Evolutionary conservation across 805 yeast species (phyloP).

Genomic region (Brettanomyces nanus): DNA sequence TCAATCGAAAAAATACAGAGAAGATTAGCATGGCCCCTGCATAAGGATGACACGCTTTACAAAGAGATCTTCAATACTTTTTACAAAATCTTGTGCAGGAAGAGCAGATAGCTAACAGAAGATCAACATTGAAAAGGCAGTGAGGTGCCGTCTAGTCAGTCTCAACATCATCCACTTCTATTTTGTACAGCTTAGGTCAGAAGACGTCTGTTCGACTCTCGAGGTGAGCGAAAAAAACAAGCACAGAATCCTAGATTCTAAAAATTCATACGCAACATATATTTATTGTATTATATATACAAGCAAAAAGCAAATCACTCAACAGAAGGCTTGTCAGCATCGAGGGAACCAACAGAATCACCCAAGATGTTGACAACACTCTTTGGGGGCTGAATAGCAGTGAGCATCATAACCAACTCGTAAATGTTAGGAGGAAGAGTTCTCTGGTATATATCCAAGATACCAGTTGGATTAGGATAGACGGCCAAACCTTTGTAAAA

Average conservation of each 20-base stretch:
- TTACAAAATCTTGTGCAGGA: constrained; percentile 34
- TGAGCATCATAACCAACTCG: constrained; percentile 79
- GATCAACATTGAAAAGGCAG: no score
- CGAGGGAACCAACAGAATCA: constrained; percentile 1
- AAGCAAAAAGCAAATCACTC: no score
- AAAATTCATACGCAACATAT: no score
- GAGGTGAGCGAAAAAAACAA: no score
- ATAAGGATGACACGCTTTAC: constrained; percentile 99
- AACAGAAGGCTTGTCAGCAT: constrained; percentile 2
- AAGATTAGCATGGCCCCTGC: constrained; percentile 99
- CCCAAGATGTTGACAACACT: constrained; percentile 58
- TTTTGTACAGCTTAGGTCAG: no score
- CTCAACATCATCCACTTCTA: no score
- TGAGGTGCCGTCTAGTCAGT: no score
- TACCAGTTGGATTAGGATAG: constrained; percentile 91
- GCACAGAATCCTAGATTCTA: no score
- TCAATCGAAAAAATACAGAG: constrained; percentile 99
- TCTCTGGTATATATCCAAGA: constrained; percentile 83
- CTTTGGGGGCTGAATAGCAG: constrained; percentile 84
- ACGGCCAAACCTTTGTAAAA: constrained; percentile 91
- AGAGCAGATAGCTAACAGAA: no score
- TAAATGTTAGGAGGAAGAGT: constrained; percentile 75
- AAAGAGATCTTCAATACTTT: constrained; percentile 95
- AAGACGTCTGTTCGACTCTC: no score
- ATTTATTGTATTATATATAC: no score